These are phyloP conservation scores for Aspergillus coremiiformis DNA, from an alignment of 495 filamentous ascomycete species.

Conservation along the genomic window DNA sequence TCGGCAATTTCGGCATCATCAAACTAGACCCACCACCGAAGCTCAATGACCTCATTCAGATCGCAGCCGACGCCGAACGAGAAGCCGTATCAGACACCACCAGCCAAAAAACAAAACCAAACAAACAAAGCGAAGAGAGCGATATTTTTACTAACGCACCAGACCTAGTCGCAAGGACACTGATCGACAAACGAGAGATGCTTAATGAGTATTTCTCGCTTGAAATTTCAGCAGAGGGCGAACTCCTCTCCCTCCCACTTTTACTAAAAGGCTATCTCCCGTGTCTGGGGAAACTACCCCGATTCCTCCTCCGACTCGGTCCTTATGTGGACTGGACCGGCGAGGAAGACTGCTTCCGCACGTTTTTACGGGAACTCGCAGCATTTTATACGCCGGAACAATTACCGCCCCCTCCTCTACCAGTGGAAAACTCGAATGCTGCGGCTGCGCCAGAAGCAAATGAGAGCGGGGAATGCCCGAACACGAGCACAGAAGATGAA, in stretches of 20 bases:
- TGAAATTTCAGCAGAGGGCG: slow-evolving; percentile 69
- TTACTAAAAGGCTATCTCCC: slow-evolving; percentile 86
- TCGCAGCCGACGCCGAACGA: slow-evolving; percentile 65
- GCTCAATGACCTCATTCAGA: slow-evolving; percentile 58
- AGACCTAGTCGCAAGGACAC: slow-evolving; percentile 48
- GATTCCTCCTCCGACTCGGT: slow-evolving; percentile 80
- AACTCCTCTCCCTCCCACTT: slow-evolving; percentile 72
- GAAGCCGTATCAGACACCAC: slow-evolving; percentile 15
- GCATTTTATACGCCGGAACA: slow-evolving; percentile 86
- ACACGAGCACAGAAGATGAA: slow-evolving; percentile 28
- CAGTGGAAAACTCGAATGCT: slow-evolving; percentile 31
- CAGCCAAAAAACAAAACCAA: slow-evolving; percentile 6
- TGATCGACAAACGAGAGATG: slow-evolving; percentile 76
- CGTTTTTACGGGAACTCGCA: slow-evolving; percentile 81
- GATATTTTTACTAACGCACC: slow-evolving; percentile 62
- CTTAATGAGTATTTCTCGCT: slow-evolving; percentile 87
- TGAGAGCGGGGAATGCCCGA: slow-evolving; percentile 8
- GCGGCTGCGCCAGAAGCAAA: slow-evolving; percentile 1
- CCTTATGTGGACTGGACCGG: slow-evolving; percentile 81
- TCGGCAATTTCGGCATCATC: slow-evolving; percentile 88
- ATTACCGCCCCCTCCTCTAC: slow-evolving; percentile 47
- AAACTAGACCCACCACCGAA: slow-evolving; percentile 68
- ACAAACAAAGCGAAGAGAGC: slow-evolving; percentile 32
- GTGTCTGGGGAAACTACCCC: slow-evolving; percentile 74
- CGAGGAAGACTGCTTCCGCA: slow-evolving; percentile 81